These are phyloP conservation scores for Pulveroboletus sp. DNA, from an alignment of 768 basidiomycete genomes.

Conservation along the genomic window DNA sequence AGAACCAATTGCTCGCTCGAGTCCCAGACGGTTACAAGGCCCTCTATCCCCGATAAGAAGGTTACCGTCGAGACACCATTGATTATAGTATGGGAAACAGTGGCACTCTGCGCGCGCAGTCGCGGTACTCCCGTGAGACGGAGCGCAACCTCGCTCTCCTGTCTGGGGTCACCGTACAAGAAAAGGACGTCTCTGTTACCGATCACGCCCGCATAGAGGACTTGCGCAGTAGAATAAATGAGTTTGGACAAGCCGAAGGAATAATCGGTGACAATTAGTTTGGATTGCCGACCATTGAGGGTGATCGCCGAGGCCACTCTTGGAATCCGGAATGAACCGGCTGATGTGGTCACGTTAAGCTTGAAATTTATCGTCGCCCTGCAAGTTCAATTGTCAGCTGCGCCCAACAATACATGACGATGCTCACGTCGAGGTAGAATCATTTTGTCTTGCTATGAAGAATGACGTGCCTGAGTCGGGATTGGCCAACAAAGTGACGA, in stretches of 20 bases:
- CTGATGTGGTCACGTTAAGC: constrained; percentile 54
- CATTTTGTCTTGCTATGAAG: constrained; percentile 64
- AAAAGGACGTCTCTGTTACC: constrained; percentile 63
- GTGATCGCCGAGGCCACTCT: constrained; percentile 50
- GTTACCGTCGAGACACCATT: constrained; percentile 43
- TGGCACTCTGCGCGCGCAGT: constrained; percentile 24
- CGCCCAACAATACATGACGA: background rate
- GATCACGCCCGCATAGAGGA: constrained; percentile 65
- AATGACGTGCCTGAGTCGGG: constrained; percentile 66
- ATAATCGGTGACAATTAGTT: constrained; percentile 71
- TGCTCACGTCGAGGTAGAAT: constrained; percentile 66
- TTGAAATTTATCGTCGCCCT: constrained; percentile 48
- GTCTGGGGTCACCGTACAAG: constrained; percentile 53
- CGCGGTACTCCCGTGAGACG: constrained; percentile 46
- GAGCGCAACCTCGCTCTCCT: constrained; percentile 56
- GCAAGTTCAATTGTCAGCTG: background rate
- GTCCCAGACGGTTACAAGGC: constrained; percentile 64
- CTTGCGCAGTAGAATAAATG: constrained; percentile 69
- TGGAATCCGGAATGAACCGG: constrained; percentile 56
- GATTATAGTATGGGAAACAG: constrained; percentile 22
- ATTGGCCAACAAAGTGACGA: constrained; percentile 64
- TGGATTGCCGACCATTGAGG: constrained; percentile 69
- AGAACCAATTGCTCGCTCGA: constrained; percentile 65
- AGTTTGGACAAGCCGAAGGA: constrained; percentile 62
- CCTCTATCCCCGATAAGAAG: constrained; percentile 55